Evolutionary conservation across 148 eudicot genomes (phyloP), one percentile per base, ranked within the genome.

Genomic region (Heliosperma pusillum): DNA sequence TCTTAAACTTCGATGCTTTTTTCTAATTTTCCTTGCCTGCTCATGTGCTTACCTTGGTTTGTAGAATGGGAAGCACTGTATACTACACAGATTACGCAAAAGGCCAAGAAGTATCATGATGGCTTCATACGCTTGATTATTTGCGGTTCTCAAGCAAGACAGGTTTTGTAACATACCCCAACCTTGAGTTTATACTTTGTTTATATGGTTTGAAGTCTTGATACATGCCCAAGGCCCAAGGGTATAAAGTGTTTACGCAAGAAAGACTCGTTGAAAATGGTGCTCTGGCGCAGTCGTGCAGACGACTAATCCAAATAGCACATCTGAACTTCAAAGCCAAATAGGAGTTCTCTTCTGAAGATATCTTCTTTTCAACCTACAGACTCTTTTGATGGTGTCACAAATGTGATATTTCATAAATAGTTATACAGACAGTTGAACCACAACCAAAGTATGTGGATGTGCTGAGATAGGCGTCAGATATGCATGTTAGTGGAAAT

Each of bases 61-160:
- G 74, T 66, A 94, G 98, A 94, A 77, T 94, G 98, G 98, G 84
- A 90, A 79, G 97, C 81, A 62, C 72, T 94, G 74, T 94, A 90
- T 83, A 92, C 97, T 33, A 82, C 86, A 22, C 93, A 94, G 74
- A 58, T 87, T 60, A 87, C 92, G 50, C 93, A 90, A 79, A 94
- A 94, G 87, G 87, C 90, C 78, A 94, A 92, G 87, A 94, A 89
- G 83, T 91, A 78, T 79, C 97, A 92, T 79, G 98, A 94, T 86
- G 98, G 98, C 47, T 82, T 84, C 84, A 68, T 94, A 74, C 81
- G 80, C 71, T 63, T 94, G 78, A 75, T 85, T 72, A 68, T 72
- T 70, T 80, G 80, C 77, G 97, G 97, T 72, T 85, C 89, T 53
- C 89, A 76, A 36, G 86, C 87, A 80, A 88, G 87, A 82, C 97